Conservation (phyloP, 306 rosid genomes). For the Datisca glomerata region DNA sequence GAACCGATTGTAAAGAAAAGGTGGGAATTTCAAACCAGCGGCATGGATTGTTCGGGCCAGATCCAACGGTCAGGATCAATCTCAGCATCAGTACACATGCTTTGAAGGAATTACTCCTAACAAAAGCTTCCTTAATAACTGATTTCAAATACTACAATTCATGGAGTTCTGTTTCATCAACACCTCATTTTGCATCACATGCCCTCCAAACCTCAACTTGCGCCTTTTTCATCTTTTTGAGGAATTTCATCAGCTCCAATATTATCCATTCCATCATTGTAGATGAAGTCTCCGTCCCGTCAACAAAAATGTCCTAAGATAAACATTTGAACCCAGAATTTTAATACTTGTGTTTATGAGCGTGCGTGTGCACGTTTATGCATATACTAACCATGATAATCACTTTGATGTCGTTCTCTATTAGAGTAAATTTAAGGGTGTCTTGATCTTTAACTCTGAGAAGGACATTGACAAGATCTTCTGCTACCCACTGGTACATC, state of each 20-base stretch:
- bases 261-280: conserved; percentile 68
- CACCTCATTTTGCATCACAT: conserved; percentile 33
- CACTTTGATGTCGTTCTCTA: conserved; percentile 9
- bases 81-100: too few relatives aligned
- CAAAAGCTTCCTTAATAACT: conserved; percentile 63
- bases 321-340: too few relatives aligned
- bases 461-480: conserved; percentile 6
- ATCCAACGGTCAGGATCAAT: too few relatives aligned
- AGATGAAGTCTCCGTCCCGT: conserved; percentile 65
- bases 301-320: conserved; percentile 47
- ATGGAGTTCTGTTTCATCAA: conserved; percentile 28
- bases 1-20: too few relatives aligned
- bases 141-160: conserved; percentile 55
- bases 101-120: too few relatives aligned
- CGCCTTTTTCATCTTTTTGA: conserved; percentile 38
- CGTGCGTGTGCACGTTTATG: too few relatives aligned
- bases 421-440: conserved; percentile 2
- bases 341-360: too few relatives aligned
- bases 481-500: too few relatives aligned
- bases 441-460: not conserved
- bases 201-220: conserved; percentile 32
- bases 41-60: too few relatives aligned
- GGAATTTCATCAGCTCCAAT: conserved; percentile 39
- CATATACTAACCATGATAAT: not conserved
- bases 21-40: too few relatives aligned